Base-by-base conservation (phyloP, 2,329 filamentous ascomycete species). In the Domatiomyces globalis region DNA sequence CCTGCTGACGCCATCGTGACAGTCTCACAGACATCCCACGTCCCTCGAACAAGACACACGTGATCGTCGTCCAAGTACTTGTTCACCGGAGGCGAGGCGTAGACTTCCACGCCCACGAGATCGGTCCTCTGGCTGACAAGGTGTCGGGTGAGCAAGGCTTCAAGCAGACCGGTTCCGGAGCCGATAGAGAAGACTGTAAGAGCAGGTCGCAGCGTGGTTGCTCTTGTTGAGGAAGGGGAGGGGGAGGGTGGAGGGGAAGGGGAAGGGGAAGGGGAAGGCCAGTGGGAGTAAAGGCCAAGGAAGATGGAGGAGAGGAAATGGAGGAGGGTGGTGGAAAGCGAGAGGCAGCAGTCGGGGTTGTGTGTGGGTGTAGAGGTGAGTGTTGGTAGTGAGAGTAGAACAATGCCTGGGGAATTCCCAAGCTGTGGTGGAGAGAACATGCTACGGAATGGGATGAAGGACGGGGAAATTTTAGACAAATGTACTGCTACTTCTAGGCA, bases 101-200 rank as follows among this genome's bases (percentile, higher is more conserved):
- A 58, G 6, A 77, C 74, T 55, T 78, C 75, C 0, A 77, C 69
- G 1, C 73, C 74, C 3, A 67, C 58, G 2, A 77, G 52, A 17
- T 65, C 57, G 9, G 67, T 15, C 1, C 22, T 22, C n/a, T 25
- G 46, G 2, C 55, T 45, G 2, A 56, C 51, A 27, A 64, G 45
- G 19, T 49, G 52, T 10, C 61, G 47, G 17, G 65, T 51, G 22
- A 76, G 62, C 5, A 72, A 57, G 1, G 65, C 65, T 63, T 77
- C 75, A 15, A 78, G 65, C 6, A 77, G 65, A 20, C 75, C 75
- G 44, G 65, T 71, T 45, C 75, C 75, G 55, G 70, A 71, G 51
- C 75, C 75, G 47, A 78, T 67, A 1, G 71, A 74, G 42, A 74
- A 60, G 12, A 43, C 22, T 18, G n/a, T 25, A 2, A 46, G 5